A percentile compares a stretch with the other conserved stretches of the same genome.
phyloP scores from a whole-genome alignment of 805 yeast genomes.

The Sugiyamaella valdiviana region DNA sequence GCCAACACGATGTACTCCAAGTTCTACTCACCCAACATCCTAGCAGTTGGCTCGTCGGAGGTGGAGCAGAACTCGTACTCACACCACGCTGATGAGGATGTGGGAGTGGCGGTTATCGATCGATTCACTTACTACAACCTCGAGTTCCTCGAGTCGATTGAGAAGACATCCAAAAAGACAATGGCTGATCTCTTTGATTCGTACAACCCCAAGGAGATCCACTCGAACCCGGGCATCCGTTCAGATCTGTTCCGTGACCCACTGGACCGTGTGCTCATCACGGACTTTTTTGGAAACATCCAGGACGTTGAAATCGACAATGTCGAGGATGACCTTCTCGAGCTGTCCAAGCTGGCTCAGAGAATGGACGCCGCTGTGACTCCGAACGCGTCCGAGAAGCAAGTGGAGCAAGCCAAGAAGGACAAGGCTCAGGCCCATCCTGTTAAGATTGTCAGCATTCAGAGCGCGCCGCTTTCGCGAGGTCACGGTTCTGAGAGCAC shows the following conservation, averaged over 20 bases:
- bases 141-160: constrained; percentile 78
- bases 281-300: constrained; percentile 92
- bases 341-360: constrained; percentile 7
- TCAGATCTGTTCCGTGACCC: constrained; percentile 69
- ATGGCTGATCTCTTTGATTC: constrained; percentile 78
- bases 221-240: constrained; percentile 89
- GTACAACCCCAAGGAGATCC: constrained; percentile 78
- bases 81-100: constrained; percentile 90
- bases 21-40: constrained; percentile 84
- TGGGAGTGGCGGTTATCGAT: constrained; percentile 97
- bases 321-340: constrained; percentile 22
- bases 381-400: neutral
- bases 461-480: neutral
- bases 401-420: too few relatives aligned
- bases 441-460: neutral
- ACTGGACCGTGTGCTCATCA: constrained; percentile 61
- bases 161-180: constrained; percentile 66
- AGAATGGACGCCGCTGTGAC: neutral
- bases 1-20: constrained; percentile 96
- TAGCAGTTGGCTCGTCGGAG: constrained; percentile 88
- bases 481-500: neutral
- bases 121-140: constrained; percentile 89
- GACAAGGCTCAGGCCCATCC: neutral
- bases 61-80: constrained; percentile 88
- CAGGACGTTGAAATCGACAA: constrained; percentile 69